Percentiles rank a stretch among this genome's conserved stretches.
Conservation (phyloP, 441 rosid species). For the Capsella rubella region DNA sequence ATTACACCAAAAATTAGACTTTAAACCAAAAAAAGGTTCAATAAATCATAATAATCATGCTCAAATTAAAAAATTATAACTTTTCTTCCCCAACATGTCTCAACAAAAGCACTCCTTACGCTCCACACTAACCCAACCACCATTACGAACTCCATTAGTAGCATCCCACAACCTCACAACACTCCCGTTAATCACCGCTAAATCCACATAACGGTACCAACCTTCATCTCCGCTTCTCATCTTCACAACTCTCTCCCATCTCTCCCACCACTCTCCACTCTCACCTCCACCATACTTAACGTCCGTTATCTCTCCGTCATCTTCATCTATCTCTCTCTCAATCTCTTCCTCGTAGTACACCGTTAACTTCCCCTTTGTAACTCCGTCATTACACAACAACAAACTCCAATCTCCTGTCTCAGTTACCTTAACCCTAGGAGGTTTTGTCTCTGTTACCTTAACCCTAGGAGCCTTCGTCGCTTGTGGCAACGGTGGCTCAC, state of each 20-base stretch:
- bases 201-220: slow-evolving; percentile 57
- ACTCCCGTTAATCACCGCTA: slow-evolving; percentile 60
- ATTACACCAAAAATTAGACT: slow-evolving; percentile 26
- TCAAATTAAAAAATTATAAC: background rate
- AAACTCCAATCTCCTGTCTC: slow-evolving; percentile 13
- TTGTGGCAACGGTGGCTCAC: slow-evolving; percentile 5
- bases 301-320: slow-evolving; percentile 12
- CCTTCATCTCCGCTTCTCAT: slow-evolving; percentile 52
- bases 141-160: slow-evolving; percentile 33
- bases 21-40: slow-evolving; percentile 2
- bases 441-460: background rate
- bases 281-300: slow-evolving; percentile 39
- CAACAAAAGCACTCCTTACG: slow-evolving; percentile 31
- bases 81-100: background rate
- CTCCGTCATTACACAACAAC: slow-evolving; percentile 38
- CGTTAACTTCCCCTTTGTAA: slow-evolving; percentile 50
- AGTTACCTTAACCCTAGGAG: slow-evolving; percentile 16
- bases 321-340: slow-evolving; percentile 34
- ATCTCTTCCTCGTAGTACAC: slow-evolving; percentile 39
- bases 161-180: slow-evolving; percentile 82
- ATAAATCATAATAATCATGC: slow-evolving; percentile 6
- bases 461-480: background rate
- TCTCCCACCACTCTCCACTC: slow-evolving; percentile 40
- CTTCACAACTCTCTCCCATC: slow-evolving; percentile 37
- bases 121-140: slow-evolving; percentile 14